Percentiles rank a stretch among this genome's conserved stretches.
Conservation (phyloP, 2,329 filamentous ascomycete species). For the Botrytis fabae region DNA sequence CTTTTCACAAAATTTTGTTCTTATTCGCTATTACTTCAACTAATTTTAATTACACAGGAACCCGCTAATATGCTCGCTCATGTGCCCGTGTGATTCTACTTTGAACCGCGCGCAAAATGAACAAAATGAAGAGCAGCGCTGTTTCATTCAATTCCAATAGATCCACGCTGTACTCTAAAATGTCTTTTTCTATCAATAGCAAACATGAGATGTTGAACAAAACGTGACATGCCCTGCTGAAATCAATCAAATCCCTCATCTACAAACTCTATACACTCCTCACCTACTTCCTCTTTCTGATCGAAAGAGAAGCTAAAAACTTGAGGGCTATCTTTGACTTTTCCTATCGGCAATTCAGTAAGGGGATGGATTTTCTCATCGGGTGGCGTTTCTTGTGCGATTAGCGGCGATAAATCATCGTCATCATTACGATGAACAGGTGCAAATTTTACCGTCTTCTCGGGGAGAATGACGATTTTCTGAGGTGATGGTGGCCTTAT, state of each 20-base stretch:
- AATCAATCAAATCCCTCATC: neutral
- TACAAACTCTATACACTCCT: neutral
- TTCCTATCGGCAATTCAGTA: neutral
- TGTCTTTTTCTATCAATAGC: neutral
- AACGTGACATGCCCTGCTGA: neutral
- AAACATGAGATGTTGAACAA: neutral
- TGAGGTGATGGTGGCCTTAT: neutral
- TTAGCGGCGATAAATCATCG: no score
- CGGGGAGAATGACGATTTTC: neutral
- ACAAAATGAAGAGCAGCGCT: neutral
- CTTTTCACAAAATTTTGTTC: neutral
- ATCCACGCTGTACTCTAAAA: neutral
- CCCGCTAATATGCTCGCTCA: slow-evolving; percentile 3
- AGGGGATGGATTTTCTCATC: no score
- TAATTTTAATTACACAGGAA: neutral
- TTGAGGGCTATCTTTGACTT: neutral
- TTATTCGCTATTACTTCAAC: neutral
- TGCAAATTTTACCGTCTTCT: neutral
- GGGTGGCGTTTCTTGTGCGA: no score
- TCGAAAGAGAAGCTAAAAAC: neutral
- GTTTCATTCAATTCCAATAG: neutral
- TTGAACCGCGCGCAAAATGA: neutral
- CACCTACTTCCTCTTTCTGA: neutral
- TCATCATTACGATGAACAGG: no score
- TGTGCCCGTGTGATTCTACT: neutral